Conservation (phyloP, 306 rosid species). For the Fagus sylvatica region DNA sequence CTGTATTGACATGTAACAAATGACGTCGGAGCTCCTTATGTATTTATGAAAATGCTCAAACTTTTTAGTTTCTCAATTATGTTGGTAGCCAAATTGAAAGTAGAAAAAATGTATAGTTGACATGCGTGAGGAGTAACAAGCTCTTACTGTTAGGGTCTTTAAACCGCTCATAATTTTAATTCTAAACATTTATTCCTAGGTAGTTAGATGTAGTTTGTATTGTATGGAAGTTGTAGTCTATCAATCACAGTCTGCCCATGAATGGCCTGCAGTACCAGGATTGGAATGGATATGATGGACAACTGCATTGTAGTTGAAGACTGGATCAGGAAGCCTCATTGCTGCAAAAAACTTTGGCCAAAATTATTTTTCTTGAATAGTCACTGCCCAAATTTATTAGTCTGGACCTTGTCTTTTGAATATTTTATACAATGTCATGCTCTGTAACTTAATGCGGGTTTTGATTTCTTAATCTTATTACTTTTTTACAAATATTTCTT, state of each 20-base stretch:
- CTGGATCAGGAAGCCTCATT: background rate
- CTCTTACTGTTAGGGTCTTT: background rate
- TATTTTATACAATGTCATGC: background rate
- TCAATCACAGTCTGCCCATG: background rate
- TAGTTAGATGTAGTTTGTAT: background rate
- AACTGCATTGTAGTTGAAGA: background rate
- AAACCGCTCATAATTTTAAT: background rate
- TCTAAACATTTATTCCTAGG: background rate
- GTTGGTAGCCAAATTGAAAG: background rate
- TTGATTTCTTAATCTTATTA: background rate
- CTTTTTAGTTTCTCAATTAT: background rate
- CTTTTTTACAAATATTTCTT: conserved; percentile 17
- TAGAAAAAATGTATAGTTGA: background rate
- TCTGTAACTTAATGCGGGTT: background rate
- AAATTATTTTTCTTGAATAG: background rate
- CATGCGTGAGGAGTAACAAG: background rate
- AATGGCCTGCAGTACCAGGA: no score
- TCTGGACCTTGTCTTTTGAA: background rate
- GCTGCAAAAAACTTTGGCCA: background rate
- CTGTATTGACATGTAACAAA: no score
- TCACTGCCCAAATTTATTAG: background rate
- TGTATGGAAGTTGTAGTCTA: background rate
- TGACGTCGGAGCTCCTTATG: background rate
- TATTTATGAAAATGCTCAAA: background rate
- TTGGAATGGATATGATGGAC: no score